These are phyloP conservation scores for Populus ilicifolia DNA, from an alignment of 345 rosid species.

Conservation along the genomic window DNA sequence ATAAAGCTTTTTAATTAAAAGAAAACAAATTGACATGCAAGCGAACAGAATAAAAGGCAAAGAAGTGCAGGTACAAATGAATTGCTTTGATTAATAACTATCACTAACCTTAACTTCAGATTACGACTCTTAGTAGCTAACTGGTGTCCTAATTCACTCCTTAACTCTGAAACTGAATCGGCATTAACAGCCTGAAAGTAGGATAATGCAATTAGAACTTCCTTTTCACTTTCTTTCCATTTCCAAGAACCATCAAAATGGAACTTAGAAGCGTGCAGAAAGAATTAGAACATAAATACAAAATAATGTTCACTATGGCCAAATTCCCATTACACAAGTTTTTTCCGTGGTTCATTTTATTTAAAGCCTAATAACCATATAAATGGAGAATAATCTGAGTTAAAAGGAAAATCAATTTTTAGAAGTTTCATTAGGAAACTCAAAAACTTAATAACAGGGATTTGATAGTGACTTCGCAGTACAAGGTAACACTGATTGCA, in stretches of 20 bases:
- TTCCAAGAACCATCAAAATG: background rate
- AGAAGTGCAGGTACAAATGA: background rate
- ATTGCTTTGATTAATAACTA: background rate
- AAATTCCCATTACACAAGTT: background rate
- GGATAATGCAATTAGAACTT: background rate
- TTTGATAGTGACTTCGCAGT: background rate
- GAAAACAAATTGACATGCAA: background rate
- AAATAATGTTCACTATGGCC: no score
- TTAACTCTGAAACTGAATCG: conserved; percentile 49
- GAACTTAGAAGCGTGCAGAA: background rate
- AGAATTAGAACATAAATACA: background rate
- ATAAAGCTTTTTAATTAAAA: no score
- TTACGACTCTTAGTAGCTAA: conserved; percentile 52
- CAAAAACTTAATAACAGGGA: background rate
- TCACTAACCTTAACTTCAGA: conserved; percentile 42
- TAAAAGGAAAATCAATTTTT: background rate
- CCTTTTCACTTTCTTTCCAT: background rate
- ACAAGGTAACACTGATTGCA: background rate
- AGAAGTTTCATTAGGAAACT: background rate
- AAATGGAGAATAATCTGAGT: background rate
- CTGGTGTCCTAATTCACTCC: conserved; percentile 71
- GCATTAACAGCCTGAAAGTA: conserved; percentile 55
- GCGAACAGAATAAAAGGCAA: background rate
- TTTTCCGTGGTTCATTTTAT: background rate
- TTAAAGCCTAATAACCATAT: background rate